phyloP scores from a whole-genome alignment of 1,284 basidiomycete genomes.

The Fistulinella cinereoalba region DNA sequence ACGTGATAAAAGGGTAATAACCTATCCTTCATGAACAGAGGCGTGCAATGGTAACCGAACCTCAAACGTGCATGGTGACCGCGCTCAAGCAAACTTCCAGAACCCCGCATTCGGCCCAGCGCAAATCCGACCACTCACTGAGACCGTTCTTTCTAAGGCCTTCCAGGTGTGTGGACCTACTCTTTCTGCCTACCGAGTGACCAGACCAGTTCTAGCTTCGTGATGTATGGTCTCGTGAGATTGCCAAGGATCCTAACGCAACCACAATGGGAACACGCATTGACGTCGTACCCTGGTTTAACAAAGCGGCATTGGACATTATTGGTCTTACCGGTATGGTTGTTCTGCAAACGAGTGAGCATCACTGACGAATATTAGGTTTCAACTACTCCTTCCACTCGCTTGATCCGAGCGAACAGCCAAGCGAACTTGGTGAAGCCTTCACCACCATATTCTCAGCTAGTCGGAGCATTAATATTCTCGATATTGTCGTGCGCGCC shows the following conservation, averaged over 20 bases:
- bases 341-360: neutral
- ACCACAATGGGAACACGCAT: slow-evolving; percentile 21
- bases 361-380: slow-evolving; percentile 32
- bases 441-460: slow-evolving; percentile 43
- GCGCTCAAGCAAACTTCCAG: neutral
- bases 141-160: slow-evolving; percentile 55
- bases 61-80: neutral
- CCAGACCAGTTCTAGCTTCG: slow-evolving; percentile 38
- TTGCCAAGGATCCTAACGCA: slow-evolving; percentile 23
- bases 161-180: slow-evolving; percentile 44
- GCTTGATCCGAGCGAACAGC: slow-evolving; percentile 35
- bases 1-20: neutral
- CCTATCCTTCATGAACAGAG: slow-evolving; percentile 8
- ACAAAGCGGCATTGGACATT: slow-evolving; percentile 60
- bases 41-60: slow-evolving; percentile 16
- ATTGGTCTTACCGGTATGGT: slow-evolving; percentile 58
- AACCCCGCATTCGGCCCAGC: neutral
- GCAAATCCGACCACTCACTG: neutral
- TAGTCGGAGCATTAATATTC: slow-evolving; percentile 2
- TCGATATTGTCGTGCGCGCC: slow-evolving; percentile 31
- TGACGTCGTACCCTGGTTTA: slow-evolving; percentile 56
- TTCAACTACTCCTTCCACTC: slow-evolving; percentile 68
- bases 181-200: neutral
- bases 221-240: slow-evolving; percentile 42
- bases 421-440: slow-evolving; percentile 48